Evolutionary conservation across 2,329 filamentous ascomycete species (phyloP).

Genomic region (Penicillium sclerotiorum): DNA sequence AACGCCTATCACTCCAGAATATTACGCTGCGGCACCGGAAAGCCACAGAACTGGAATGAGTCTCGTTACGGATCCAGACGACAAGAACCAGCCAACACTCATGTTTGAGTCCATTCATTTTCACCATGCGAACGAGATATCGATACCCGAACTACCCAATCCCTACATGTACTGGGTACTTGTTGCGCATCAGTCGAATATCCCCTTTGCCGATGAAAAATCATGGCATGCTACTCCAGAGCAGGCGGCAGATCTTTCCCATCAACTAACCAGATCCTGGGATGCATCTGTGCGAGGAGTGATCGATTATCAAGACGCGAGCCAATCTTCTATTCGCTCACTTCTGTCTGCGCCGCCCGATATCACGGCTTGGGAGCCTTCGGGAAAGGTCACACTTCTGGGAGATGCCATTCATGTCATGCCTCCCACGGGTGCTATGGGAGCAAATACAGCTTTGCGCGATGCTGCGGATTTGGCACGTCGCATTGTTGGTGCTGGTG

Average conservation of each 20-base stretch:
- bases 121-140: conserved; percentile 9
- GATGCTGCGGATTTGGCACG: conserved; percentile 36
- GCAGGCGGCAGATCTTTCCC: conserved; percentile 18
- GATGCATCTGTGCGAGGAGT: conserved; percentile 24
- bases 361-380: conserved; percentile 29
- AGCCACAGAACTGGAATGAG: conserved; percentile 18
- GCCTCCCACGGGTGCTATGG: conserved; percentile 51
- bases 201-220: conserved; percentile 13
- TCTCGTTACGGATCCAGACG: conserved; percentile 13
- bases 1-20: conserved; percentile 22
- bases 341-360: conserved; percentile 36
- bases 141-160: conserved; percentile 18
- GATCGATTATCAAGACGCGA: conserved; percentile 31
- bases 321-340: conserved; percentile 35
- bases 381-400: conserved; percentile 43
- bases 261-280: conserved; percentile 30
- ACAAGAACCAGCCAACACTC: conserved; percentile 16
- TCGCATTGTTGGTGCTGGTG: conserved; percentile 13
- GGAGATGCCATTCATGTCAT: conserved; percentile 52
- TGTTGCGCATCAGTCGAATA: conserved; percentile 7
- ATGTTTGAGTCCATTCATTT: conserved; percentile 26
- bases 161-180: conserved; percentile 32
- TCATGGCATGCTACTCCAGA: conserved; percentile 13
- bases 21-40: conserved; percentile 12
- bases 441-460: conserved; percentile 49